Conservation (phyloP, 352 stramenopile species). For the Phytopythium chamaehyphon region DNA sequence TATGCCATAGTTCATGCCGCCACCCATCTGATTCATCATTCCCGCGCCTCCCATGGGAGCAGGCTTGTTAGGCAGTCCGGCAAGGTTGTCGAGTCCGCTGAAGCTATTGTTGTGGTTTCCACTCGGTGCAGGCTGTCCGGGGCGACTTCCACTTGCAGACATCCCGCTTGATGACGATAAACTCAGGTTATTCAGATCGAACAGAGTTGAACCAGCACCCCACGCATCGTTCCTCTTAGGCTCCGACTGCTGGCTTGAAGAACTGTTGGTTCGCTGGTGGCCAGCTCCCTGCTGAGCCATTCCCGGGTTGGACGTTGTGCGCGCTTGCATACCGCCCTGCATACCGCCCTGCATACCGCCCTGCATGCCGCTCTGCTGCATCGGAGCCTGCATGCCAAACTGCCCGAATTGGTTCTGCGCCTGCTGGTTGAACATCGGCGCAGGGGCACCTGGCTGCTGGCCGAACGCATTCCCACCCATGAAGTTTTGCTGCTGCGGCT, state of each 20-base stretch:
- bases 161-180: conserved; percentile 16
- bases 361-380: conserved; percentile 33
- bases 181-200: conserved; percentile 75
- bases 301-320: conserved; percentile 42
- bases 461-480: conserved; percentile 39
- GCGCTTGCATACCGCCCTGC: conserved; percentile 21
- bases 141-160: conserved; percentile 15
- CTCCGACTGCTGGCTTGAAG: conserved; percentile 24
- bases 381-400: conserved; percentile 42
- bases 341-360: conserved; percentile 17
- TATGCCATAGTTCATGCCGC: conserved; percentile 40
- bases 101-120: conserved; percentile 71
- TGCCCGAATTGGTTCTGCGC: conserved; percentile 30
- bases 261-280: conserved; percentile 16
- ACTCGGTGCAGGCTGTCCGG: conserved; percentile 22
- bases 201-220: conserved; percentile 73
- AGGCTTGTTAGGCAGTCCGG: conserved; percentile 69
- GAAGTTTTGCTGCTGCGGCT: conserved; percentile 38
- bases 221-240: conserved; percentile 70
- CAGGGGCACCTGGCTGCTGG: conserved; percentile 27
- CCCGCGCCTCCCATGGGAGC: conserved; percentile 31
- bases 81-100: conserved; percentile 75
- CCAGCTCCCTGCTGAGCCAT: conserved; percentile 11
- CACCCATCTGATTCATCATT: conserved; percentile 49
- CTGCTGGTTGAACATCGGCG: conserved; percentile 48